Evolutionary conservation across 139 green algal species (phyloP), one percentile per base, ranked within the genome.

Genomic region (Spirogloea muscicola): DNA sequence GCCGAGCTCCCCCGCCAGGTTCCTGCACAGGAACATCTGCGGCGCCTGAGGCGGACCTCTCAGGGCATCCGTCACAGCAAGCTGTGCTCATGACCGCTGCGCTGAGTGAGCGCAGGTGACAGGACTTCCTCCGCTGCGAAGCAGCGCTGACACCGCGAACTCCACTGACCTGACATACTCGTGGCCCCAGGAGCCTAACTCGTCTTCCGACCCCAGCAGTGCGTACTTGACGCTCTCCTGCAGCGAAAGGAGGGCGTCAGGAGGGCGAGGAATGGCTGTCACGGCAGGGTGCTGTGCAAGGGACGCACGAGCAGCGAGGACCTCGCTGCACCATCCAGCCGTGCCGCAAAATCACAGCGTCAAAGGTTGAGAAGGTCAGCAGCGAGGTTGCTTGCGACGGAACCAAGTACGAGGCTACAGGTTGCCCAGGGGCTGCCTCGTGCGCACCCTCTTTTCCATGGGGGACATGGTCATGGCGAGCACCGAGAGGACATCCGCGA

Each of bases 401-500:
- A 51, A 25, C 13, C 10, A 51, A 51, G 43, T 25, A 13, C 43
- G 43, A 51, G 43, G 43, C 13, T 51, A 25, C 10, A 13, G 43
- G 43, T 13, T 25, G 43, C 10, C 13, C 43, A 51, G 43, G 43
- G 18, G 62, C 1, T 6, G 69, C 10, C n/a, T 7, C n/a, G 16
- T 4, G 57, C 72, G 62, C 33, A 82, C 74, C 60, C 44, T 42
- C 41, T 33, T 72, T 3, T 78, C 85, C 18, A 89, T 88, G 66
- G 91, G 86, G 3, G 82, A 87, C 27, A 88, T 86, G 1, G 93
- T 98, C 84, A 96, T 97, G 13, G 89, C 90, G 31, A 99, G 85
- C 51, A 98, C 87, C 1, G 92, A 97, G 29, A 99, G 75, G 3
- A 99, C 84, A 58, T 98, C 95, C 5, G 95, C 95, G 1, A 99